phyloP scores from a whole-genome alignment of 768 basidiomycete species.

The Termitomyces sp. region DNA sequence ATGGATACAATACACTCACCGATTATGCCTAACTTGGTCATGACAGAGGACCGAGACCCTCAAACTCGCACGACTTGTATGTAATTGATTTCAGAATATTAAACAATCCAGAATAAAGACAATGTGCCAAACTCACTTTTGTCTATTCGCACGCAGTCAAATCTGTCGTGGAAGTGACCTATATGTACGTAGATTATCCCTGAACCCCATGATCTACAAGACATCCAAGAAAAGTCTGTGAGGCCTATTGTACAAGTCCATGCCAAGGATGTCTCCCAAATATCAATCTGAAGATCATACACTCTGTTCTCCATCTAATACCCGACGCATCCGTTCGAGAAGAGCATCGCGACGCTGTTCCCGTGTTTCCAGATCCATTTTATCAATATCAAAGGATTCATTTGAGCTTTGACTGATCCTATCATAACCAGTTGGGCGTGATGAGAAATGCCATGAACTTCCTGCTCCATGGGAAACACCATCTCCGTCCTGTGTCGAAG shows the following conservation, averaged over 20 bases:
- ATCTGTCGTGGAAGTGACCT: too few relatives aligned
- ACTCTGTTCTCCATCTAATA: slow-evolving; percentile 4
- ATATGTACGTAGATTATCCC: too few relatives aligned
- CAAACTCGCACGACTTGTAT: background rate
- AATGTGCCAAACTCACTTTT: background rate
- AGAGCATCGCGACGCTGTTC: slow-evolving; percentile 6
- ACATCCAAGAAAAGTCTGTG: too few relatives aligned
- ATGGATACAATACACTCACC: background rate
- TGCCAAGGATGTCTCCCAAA: background rate
- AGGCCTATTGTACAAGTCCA: background rate
- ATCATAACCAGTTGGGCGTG: background rate
- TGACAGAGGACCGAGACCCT: background rate
- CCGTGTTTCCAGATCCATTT: slow-evolving; percentile 1
- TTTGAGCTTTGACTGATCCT: background rate
- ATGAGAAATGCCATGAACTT: background rate
- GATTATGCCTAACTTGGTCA: background rate
- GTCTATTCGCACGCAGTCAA: too few relatives aligned
- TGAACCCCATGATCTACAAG: too few relatives aligned
- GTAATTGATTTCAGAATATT: too few relatives aligned
- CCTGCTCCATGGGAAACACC: background rate
- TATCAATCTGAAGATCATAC: background rate
- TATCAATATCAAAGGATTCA: background rate
- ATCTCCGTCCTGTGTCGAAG: background rate
- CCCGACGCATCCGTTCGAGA: slow-evolving; percentile 7
- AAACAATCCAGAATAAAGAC: background rate